These are phyloP conservation scores for Tetrahymena borealis DNA, from an alignment of 73 alveolate species.

Conservation along the genomic window DNA sequence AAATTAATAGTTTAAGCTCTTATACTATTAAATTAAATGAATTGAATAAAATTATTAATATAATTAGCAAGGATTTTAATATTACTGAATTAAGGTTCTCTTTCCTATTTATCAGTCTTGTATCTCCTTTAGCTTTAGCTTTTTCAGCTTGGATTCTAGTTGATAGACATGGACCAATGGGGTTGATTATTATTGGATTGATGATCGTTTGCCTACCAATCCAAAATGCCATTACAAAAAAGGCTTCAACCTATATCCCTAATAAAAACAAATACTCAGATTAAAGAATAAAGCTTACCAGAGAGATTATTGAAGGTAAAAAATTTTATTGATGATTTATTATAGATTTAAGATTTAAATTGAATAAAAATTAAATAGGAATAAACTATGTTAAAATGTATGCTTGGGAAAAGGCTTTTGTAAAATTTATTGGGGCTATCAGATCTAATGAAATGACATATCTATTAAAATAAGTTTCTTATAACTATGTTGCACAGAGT, in stretches of 20 bases:
- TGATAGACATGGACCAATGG: not conserved
- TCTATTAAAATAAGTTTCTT: not conserved
- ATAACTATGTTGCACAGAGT: constrained; percentile 1
- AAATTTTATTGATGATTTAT: not conserved
- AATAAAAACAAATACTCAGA: not conserved
- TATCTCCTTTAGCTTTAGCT: not conserved
- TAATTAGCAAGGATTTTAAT: not conserved
- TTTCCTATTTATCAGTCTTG: not conserved
- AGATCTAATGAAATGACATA: not conserved
- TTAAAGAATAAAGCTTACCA: not conserved
- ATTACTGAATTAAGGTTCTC: not conserved
- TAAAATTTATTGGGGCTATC: not conserved
- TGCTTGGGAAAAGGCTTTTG: constrained; percentile 25
- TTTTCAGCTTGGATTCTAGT: not conserved
- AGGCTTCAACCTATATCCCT: not conserved
- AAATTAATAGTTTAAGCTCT: not conserved
- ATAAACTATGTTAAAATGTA: constrained; percentile 15
- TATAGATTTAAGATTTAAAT: not conserved
- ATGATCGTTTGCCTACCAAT: not conserved
- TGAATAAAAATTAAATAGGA: too few relatives aligned
- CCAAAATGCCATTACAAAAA: not conserved
- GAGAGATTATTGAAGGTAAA: not conserved
- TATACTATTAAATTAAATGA: not conserved
- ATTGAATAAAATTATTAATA: not conserved
- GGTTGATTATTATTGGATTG: not conserved